A percentile compares a stretch with the other conserved stretches of the same genome.
These are phyloP conservation scores for Aspergillus niger DNA, from an alignment of 2,329 filamentous ascomycete genomes.

Conservation along the genomic window DNA sequence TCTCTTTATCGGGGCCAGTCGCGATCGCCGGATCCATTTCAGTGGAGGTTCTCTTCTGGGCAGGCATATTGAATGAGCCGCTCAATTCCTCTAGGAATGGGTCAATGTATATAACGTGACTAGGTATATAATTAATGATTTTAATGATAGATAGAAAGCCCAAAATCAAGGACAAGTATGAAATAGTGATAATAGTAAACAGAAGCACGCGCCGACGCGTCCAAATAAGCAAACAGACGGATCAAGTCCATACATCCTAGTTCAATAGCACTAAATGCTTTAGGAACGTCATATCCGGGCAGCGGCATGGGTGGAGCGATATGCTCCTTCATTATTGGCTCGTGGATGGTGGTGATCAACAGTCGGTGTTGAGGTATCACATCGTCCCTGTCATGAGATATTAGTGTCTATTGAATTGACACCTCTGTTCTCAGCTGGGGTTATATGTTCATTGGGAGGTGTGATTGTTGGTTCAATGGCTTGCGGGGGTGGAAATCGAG, in stretches of 20 bases:
- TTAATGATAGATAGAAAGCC: background rate
- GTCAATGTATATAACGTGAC: background rate
- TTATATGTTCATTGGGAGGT: background rate
- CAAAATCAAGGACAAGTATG: background rate
- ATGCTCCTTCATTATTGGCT: background rate
- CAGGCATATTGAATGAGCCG: background rate
- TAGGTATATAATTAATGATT: too few species aligned
- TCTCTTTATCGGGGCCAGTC: slow-evolving; percentile 6
- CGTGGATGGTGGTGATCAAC: background rate
- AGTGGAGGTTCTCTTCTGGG: background rate
- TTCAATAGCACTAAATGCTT: too few species aligned
- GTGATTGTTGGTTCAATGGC: too few species aligned
- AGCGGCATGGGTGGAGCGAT: background rate
- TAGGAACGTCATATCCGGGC: background rate
- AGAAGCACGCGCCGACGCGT: background rate
- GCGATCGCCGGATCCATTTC: background rate
- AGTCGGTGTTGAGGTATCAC: background rate
- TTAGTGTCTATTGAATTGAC: background rate
- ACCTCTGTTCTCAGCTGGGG: background rate
- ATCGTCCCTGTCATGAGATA: background rate
- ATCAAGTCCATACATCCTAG: too few species aligned
- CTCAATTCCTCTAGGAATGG: background rate
- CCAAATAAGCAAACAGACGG: background rate
- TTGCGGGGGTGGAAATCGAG: too few species aligned
- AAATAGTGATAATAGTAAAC: background rate